Evolutionary conservation across 805 yeast genomes (phyloP).

Genomic region (Metschnikowia matae): DNA sequence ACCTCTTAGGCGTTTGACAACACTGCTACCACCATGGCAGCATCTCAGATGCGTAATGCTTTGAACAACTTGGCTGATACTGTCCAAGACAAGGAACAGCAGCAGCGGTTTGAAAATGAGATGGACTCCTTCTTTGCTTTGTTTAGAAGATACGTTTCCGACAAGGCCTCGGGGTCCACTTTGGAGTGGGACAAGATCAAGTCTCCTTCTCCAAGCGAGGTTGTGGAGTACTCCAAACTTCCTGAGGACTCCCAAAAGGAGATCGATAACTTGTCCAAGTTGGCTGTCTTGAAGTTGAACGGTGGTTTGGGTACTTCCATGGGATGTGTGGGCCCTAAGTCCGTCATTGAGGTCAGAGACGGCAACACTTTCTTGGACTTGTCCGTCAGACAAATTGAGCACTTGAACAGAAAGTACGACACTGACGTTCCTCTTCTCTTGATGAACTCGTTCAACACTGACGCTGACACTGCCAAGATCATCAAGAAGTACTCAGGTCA

Average conservation of each 20-base stretch:
- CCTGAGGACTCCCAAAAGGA: slow-evolving; percentile 21
- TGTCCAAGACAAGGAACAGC: slow-evolving; percentile 49
- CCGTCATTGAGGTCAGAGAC: slow-evolving; percentile 97
- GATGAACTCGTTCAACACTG: slow-evolving; percentile 99
- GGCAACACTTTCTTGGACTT: slow-evolving; percentile 96
- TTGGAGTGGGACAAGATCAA: slow-evolving; percentile 94
- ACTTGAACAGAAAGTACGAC: slow-evolving; percentile 83
- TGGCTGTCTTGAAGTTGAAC: slow-evolving; percentile 93
- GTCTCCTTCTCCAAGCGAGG: slow-evolving; percentile 87
- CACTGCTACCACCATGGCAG: slow-evolving; percentile 91
- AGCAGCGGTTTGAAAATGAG: slow-evolving; percentile 71
- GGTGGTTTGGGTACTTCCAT: slow-evolving; percentile 99
- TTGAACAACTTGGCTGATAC: slow-evolving; percentile 85
- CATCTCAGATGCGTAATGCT: slow-evolving; percentile 96
- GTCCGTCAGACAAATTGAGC: slow-evolving; percentile 94
- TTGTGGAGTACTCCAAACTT: slow-evolving; percentile 67
- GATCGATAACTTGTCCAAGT: slow-evolving; percentile 58
- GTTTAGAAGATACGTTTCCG: slow-evolving; percentile 86
- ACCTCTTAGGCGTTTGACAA: slow-evolving; percentile 77
- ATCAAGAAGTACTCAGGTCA: slow-evolving; percentile 97
- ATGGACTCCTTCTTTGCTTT: slow-evolving; percentile 93
- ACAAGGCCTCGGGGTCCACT: slow-evolving; percentile 79
- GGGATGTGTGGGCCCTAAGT: slow-evolving; percentile 99
- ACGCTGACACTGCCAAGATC: slow-evolving; percentile 89
- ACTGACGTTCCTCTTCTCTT: slow-evolving; percentile 92